A percentile compares a stretch with the other conserved stretches of the same genome.
Conservation (phyloP, 176 grass and related monocot genomes). For the Phoenix roebelenii region DNA sequence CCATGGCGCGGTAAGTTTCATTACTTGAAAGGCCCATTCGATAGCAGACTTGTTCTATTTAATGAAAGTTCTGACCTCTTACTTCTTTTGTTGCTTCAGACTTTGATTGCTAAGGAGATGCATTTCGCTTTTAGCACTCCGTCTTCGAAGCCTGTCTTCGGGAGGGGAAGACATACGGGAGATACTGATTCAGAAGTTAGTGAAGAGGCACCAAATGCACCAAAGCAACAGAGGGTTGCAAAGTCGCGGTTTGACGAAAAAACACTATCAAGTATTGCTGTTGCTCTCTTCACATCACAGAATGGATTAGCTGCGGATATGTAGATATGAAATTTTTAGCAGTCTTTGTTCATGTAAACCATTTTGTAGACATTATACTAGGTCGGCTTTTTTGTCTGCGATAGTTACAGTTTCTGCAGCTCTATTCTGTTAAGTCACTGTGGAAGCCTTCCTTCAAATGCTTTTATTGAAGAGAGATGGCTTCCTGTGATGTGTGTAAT, state of each 20-base stretch:
- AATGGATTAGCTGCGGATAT: background rate
- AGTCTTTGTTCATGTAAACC: too few relatives aligned
- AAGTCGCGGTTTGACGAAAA: slow-evolving; percentile 27
- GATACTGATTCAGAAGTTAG: background rate
- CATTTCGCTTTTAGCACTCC: slow-evolving; percentile 71
- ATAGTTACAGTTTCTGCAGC: too few relatives aligned
- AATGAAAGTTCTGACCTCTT: too few relatives aligned
- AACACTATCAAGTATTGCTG: slow-evolving; percentile 38
- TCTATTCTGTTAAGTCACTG: too few relatives aligned
- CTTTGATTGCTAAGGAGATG: slow-evolving; percentile 50
- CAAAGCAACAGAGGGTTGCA: slow-evolving; percentile 51
- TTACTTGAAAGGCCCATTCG: too few relatives aligned
- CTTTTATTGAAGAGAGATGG: slow-evolving; percentile 54
- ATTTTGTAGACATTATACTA: too few relatives aligned
- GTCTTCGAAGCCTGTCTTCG: slow-evolving; percentile 13
- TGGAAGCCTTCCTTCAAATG: slow-evolving; percentile 50
- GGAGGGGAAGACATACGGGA: background rate
- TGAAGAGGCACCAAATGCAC: slow-evolving; percentile 38
- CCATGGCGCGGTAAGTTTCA: slow-evolving; percentile 45
- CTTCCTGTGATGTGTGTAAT: slow-evolving; percentile 3
- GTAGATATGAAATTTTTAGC: too few relatives aligned
- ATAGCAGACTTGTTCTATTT: too few relatives aligned
- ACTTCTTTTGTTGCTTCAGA: slow-evolving; percentile 21
- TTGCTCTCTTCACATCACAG: slow-evolving; percentile 37
- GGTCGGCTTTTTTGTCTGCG: too few relatives aligned